Percentiles rank a stretch among this genome's conserved stretches.
phyloP scores from a whole-genome alignment of 176 grass and related monocot species.

The Secale cereale region DNA sequence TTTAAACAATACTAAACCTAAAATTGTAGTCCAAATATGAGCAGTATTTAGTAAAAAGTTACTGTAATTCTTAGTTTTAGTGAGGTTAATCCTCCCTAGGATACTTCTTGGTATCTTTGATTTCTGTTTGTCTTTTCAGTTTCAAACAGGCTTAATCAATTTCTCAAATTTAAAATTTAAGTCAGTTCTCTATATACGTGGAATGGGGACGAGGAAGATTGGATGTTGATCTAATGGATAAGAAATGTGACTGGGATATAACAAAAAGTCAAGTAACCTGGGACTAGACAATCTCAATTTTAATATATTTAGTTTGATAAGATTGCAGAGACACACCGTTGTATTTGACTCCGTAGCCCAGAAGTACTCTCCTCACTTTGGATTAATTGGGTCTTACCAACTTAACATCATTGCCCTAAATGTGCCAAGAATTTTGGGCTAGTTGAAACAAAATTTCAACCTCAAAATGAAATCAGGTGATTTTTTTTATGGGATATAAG shows the following conservation, averaged over 20 bases:
- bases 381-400: background rate
- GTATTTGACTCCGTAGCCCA: background rate
- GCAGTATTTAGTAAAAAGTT: background rate
- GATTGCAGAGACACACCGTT: background rate
- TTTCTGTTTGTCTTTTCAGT: background rate
- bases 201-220: background rate
- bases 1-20: background rate
- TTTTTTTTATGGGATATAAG: background rate
- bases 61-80: background rate
- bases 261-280: background rate
- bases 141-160: background rate
- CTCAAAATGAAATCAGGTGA: background rate
- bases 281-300: background rate
- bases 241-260: background rate
- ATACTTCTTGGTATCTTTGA: background rate
- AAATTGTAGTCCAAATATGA: background rate
- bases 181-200: background rate
- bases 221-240: background rate
- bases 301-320: background rate
- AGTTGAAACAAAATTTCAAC: background rate
- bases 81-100: background rate
- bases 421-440: background rate
- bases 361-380: background rate
- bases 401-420: background rate
- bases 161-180: background rate